Conservation (phyloP, 257 asterid genomes). For the Ophiorrhiza pumila region DNA sequence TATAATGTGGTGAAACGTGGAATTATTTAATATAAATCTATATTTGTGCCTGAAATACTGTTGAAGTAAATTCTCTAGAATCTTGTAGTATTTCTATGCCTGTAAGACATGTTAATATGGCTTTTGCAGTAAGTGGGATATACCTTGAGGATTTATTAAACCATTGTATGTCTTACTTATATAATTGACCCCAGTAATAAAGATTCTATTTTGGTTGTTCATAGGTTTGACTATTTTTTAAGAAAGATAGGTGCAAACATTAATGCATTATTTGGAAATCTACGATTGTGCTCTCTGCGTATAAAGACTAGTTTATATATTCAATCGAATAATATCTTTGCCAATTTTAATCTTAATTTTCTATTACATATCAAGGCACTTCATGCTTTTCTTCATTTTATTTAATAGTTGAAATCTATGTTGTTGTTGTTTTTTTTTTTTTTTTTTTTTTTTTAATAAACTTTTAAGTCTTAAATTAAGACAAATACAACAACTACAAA, state of each 20-base stretch:
- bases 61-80: not conserved
- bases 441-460: too few species aligned
- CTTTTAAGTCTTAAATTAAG: too few species aligned
- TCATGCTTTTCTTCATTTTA: not conserved
- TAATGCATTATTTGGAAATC: not conserved
- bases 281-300: not conserved
- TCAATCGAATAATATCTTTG: not conserved
- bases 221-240: not conserved
- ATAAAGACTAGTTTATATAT: not conserved
- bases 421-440: too few species aligned
- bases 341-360: not conserved
- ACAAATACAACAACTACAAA: too few species aligned
- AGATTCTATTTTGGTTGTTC: too few species aligned
- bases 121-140: too few species aligned
- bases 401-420: too few species aligned
- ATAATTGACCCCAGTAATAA: too few species aligned
- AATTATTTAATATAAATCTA: not conserved
- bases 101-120: not conserved
- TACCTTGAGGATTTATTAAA: not conserved
- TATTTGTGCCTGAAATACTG: not conserved
- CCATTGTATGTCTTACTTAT: too few species aligned
- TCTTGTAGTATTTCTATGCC: not conserved
- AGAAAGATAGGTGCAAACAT: not conserved
- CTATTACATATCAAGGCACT: not conserved
- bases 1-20: slow-evolving; percentile 15